Percentiles rank a stretch among this genome's conserved stretches.
Conservation (phyloP, 2,329 filamentous ascomycete genomes). For the Chaetomium strumarium region DNA sequence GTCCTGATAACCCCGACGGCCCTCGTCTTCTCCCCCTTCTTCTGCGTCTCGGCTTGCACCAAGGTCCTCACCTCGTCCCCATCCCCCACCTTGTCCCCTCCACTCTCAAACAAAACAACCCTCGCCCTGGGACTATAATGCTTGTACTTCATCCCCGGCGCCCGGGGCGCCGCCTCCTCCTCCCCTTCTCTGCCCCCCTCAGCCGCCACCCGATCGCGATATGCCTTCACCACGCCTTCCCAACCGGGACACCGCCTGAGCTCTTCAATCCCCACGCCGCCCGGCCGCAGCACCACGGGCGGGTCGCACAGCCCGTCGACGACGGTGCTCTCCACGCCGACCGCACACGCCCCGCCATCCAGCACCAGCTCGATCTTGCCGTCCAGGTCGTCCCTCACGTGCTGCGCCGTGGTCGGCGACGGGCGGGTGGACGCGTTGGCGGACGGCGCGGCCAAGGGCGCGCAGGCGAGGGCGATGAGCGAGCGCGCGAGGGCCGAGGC, state of each 20-base stretch:
- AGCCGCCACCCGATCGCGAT: conserved; percentile 70
- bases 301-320: conserved; percentile 82
- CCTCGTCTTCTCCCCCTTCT: conserved; percentile 18
- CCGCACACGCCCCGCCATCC: conserved; percentile 78
- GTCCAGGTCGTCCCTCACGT: conserved; percentile 78
- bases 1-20: conserved; percentile 52
- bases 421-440: conserved; percentile 93
- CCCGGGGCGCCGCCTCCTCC: conserved; percentile 60
- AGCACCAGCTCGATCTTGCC: conserved; percentile 81
- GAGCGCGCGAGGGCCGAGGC: conserved; percentile 76
- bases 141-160: conserved; percentile 98
- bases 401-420: conserved; percentile 82
- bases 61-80: conserved; percentile 8
- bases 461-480: conserved; percentile 72
- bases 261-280: conserved; percentile 78
- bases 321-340: conserved; percentile 95
- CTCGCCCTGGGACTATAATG: conserved; percentile 90
- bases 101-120: conserved; percentile 71
- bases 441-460: conserved; percentile 83
- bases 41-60: background rate
- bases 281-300: conserved; percentile 77
- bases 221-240: conserved; percentile 71
- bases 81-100: conserved; percentile 7
- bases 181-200: no score
- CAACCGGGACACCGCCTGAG: conserved; percentile 70